Evolutionary conservation across 441 rosid species (phyloP).

Genomic region (Hura crepitans): DNA sequence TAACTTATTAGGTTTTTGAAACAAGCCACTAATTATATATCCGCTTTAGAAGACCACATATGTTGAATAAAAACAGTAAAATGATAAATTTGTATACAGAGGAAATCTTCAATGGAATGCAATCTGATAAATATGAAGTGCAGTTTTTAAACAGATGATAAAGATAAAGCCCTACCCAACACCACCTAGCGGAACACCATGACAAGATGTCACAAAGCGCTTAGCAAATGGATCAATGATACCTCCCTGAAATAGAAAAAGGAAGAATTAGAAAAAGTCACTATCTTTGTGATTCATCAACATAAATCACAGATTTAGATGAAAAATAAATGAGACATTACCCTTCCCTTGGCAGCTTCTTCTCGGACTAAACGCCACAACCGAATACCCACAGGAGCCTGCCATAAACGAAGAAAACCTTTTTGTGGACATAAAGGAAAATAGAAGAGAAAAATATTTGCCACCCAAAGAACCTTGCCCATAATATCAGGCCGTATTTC

Average conservation of each 20-base stretch:
- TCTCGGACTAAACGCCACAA: constrained; percentile 50
- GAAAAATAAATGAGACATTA: constrained; percentile 23
- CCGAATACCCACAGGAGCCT: constrained; percentile 86
- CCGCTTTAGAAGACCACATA: background rate
- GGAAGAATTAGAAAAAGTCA: constrained; percentile 11
- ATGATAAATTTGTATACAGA: background rate
- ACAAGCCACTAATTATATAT: background rate
- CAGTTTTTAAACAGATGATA: background rate
- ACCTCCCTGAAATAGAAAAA: constrained; percentile 36
- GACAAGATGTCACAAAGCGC: constrained; percentile 51
- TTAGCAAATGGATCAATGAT: constrained; percentile 61
- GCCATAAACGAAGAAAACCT: constrained; percentile 21
- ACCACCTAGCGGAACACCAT: constrained; percentile 85
- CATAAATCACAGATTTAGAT: background rate
- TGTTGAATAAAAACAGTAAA: background rate
- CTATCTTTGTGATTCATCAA: background rate
- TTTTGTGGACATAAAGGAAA: constrained; percentile 9
- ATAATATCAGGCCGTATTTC: background rate
- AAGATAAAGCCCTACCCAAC: constrained; percentile 54
- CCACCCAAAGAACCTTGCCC: background rate
- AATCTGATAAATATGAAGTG: background rate
- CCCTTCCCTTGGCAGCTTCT: constrained; percentile 65
- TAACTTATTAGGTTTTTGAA: background rate
- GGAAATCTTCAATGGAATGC: background rate
- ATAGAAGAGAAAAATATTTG: constrained; percentile 8